Evolutionary conservation across 2,329 filamentous ascomycete genomes (phyloP), one percentile per base, ranked within the genome.

Genomic region (Chaetothyriales sp.): DNA sequence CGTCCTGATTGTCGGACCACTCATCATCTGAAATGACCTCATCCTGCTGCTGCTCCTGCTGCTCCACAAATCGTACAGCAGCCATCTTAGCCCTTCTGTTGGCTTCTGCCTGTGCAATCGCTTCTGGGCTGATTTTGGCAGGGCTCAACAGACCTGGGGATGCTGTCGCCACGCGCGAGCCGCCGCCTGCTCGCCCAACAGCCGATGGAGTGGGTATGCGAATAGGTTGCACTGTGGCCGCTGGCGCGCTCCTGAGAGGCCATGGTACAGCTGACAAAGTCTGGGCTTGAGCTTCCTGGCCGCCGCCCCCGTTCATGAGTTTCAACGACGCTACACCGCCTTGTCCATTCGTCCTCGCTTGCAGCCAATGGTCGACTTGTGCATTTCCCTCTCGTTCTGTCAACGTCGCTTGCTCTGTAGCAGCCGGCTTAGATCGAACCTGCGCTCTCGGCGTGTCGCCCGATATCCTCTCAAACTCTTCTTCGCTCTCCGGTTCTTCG

Each of bases 1-100:
- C 22, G 3, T 25, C 22, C 22, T 25, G 3, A 4, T 3, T 25
- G 22, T 3, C 22, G 6, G 22, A 25, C 22, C 22, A 25, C 22
- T 25, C 22, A 25, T 6, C 6, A n/a, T n/a, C n/a, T n/a, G n/a
- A n/a, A n/a, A n/a, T n/a, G n/a, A n/a, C n/a, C n/a, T n/a, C n/a
- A n/a, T n/a, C n/a, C n/a, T n/a, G n/a, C n/a, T n/a, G n/a, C n/a
- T n/a, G n/a, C 22, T 25, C 22, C 22, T 25, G 22, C 22, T 25
- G 3, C 22, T 25, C 22, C 22, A 6, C 6, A 4, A 25, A 25
- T 25, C 22, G 22, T 6, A 4, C 22, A 25, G 64, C 62, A 45
- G 63, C 62, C 51, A 66, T 54, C 52, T 67, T 67, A 5, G 66
- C 65, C 50, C 56, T 56, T 46, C 62, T 54, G 51, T 67, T 67